Evolutionary conservation across 2,329 filamentous ascomycete genomes (phyloP).

Genomic region (Pseudogymnoascus pannorum): DNA sequence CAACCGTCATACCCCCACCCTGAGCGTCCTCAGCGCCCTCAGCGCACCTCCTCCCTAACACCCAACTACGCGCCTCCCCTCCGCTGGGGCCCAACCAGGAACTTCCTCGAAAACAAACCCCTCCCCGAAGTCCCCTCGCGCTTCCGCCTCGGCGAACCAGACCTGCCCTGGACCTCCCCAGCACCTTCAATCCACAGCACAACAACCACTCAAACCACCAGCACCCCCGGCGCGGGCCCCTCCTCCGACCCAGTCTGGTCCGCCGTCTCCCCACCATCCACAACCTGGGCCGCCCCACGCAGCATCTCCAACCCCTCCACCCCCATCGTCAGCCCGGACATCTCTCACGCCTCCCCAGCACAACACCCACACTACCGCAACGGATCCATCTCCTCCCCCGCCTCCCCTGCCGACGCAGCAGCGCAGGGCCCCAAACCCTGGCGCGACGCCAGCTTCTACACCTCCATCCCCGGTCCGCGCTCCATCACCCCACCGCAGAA

Average conservation of each 20-base stretch:
- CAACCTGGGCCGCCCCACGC: neutral
- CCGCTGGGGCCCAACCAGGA: neutral
- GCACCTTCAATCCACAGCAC: neutral
- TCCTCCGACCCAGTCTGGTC: neutral
- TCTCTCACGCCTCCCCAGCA: neutral
- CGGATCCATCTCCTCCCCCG: neutral
- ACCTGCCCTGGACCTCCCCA: conserved; percentile 27
- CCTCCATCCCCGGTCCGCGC: neutral
- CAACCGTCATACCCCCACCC: neutral
- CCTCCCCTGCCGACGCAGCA: neutral
- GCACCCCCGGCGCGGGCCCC: neutral
- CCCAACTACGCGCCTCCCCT: neutral
- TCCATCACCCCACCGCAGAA: neutral
- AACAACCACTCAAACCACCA: neutral
- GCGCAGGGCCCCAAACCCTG: neutral
- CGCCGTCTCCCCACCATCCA: neutral
- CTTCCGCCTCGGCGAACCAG: conserved; percentile 28
- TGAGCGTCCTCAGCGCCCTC: neutral
- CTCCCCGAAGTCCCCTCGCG: conserved; percentile 25
- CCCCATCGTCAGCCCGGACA: neutral
- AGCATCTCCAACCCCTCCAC: neutral
- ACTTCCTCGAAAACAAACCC: conserved; percentile 12
- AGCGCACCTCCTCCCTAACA: neutral
- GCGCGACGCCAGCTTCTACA: neutral
- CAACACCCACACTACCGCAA: neutral